These are phyloP conservation scores for Chaetomium sp. DNA, from an alignment of 2,329 filamentous ascomycete genomes.

Conservation along the genomic window DNA sequence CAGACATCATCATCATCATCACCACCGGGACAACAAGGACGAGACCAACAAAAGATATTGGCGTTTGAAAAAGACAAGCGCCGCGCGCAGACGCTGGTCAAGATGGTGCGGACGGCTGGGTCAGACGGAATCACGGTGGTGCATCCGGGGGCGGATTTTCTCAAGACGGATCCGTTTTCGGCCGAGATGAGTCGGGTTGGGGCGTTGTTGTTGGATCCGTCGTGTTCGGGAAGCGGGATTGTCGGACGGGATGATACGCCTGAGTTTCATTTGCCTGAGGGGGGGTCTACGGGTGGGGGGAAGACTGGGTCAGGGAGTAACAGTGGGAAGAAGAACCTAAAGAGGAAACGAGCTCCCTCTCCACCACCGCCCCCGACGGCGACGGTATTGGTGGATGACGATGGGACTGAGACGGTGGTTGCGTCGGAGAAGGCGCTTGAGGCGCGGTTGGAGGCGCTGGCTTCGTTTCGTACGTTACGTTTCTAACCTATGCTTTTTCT, in stretches of 20 bases:
- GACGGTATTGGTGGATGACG: constrained; percentile 40
- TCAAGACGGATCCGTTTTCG: constrained; percentile 62
- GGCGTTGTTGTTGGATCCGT: constrained; percentile 81
- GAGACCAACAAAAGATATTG: constrained; percentile 43
- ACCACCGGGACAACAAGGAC: too few relatives aligned
- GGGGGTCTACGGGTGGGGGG: constrained; percentile 15
- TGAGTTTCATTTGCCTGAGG: constrained; percentile 50
- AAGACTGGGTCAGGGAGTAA: not conserved
- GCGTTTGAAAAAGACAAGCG: constrained; percentile 72
- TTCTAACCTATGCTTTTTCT: not conserved
- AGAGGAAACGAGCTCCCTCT: constrained; percentile 10
- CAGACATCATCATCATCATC: constrained; percentile 24
- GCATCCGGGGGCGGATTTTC: constrained; percentile 71
- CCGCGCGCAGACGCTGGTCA: constrained; percentile 68
- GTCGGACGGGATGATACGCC: constrained; percentile 79
- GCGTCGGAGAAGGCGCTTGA: constrained; percentile 50
- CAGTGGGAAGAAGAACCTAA: constrained; percentile 10
- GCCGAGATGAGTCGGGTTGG: constrained; percentile 63
- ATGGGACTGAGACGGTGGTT: constrained; percentile 46
- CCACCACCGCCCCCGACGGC: not conserved
- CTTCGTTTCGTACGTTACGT: constrained; percentile 53
- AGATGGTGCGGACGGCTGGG: constrained; percentile 77
- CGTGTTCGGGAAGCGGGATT: constrained; percentile 93
- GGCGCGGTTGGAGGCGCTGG: constrained; percentile 64
- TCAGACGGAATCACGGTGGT: constrained; percentile 61